A percentile compares a stretch with the other conserved stretches of the same genome.
These are phyloP conservation scores for Peniophora sp. DNA, from an alignment of 1,284 basidiomycete genomes.

Conservation along the genomic window DNA sequence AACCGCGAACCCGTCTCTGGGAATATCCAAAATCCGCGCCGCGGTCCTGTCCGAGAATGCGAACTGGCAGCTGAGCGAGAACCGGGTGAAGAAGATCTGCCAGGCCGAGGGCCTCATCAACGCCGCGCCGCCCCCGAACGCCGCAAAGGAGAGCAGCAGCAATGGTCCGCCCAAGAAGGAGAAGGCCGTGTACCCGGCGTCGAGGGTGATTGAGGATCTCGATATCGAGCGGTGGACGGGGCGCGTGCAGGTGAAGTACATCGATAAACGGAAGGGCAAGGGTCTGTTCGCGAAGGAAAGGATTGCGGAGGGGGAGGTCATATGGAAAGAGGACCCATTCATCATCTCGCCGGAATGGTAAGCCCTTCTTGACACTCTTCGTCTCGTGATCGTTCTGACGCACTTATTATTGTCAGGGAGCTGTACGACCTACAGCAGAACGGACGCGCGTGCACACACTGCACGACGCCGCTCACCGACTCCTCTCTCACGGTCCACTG, in stretches of 20 bases:
- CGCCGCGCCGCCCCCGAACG: no score
- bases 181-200: slow-evolving; percentile 42
- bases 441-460: slow-evolving; percentile 55
- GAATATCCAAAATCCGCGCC: slow-evolving; percentile 64
- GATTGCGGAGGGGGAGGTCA: slow-evolving; percentile 61
- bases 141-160: slow-evolving; percentile 8
- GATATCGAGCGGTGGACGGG: slow-evolving; percentile 53
- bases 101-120: slow-evolving; percentile 49
- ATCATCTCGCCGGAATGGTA: slow-evolving; percentile 67
- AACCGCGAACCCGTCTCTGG: slow-evolving; percentile 51
- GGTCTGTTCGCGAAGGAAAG: slow-evolving; percentile 68
- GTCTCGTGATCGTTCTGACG: slow-evolving; percentile 4
- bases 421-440: slow-evolving; percentile 56
- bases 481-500: slow-evolving; percentile 47
- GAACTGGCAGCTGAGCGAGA: slow-evolving; percentile 75
- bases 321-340: slow-evolving; percentile 82
- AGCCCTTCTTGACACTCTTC: slow-evolving; percentile 12
- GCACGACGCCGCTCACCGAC: slow-evolving; percentile 52
- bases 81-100: slow-evolving; percentile 65
- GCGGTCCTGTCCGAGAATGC: slow-evolving; percentile 52
- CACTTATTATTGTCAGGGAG: slow-evolving; percentile 37
- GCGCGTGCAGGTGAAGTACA: slow-evolving; percentile 64
- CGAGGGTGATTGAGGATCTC: slow-evolving; percentile 58
- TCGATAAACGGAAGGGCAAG: slow-evolving; percentile 71
- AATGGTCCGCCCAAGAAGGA: slow-evolving; percentile 15